Evolutionary conservation across 2,329 filamentous ascomycete genomes (phyloP).

Genomic region (Epichloe sibirici): DNA sequence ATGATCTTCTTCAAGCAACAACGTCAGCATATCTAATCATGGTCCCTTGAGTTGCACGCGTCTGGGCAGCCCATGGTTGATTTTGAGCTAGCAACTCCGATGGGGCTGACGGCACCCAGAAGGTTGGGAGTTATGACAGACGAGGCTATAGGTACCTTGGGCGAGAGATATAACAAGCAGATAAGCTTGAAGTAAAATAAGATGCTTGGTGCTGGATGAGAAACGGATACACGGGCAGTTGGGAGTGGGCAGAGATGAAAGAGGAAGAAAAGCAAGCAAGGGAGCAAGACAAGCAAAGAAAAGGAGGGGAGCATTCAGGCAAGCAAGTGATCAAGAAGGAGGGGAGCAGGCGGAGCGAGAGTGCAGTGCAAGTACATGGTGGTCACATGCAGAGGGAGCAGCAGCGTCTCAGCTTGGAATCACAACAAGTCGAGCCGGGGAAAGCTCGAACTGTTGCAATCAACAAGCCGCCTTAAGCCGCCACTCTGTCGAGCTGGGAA

Average conservation of each 20-base stretch:
- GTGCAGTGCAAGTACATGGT: too few species aligned
- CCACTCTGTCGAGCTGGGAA: neutral
- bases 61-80: neutral
- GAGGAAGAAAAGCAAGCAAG: conserved; percentile 1
- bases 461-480: neutral
- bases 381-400: neutral
- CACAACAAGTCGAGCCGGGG: neutral
- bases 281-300: neutral
- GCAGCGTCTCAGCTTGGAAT: neutral
- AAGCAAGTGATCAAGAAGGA: conserved; percentile 4
- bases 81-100: neutral
- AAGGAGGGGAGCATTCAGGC: conserved; percentile 1
- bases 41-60: neutral
- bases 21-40: neutral
- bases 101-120: neutral
- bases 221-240: conserved; percentile 4
- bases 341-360: neutral
- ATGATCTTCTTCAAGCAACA: neutral
- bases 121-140: neutral
- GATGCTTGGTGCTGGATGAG: conserved; percentile 4
- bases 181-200: conserved; percentile 6
- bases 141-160: conserved; percentile 1
- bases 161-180: conserved; percentile 1
- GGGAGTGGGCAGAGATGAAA: conserved; percentile 2
- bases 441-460: conserved; percentile 1